Evolutionary conservation across 306 rosid genomes (phyloP), one percentile per base, ranked within the genome.

Genomic region (Hippophae tibetana): DNA sequence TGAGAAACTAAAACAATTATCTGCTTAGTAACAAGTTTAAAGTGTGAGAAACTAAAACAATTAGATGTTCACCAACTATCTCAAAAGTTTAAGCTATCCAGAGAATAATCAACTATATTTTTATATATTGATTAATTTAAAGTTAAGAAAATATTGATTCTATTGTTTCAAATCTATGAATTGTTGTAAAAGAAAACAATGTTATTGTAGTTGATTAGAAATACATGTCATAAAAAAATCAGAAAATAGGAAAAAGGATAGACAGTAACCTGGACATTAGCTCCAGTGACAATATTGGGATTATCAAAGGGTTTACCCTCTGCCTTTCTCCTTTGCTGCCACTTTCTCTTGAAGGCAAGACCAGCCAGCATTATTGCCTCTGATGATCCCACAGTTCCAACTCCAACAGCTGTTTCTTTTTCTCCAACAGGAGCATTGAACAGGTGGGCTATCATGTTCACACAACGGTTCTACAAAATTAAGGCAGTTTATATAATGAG

Each of bases 311-410:
- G 89, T 65, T 83, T 87, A 27, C 96, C 89, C 72, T 84, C 74
- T 46, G 60, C 6, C 83, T 87, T 87, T 52, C 94, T 84, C 76
- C 76, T 81, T 0, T 74, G 68, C 72, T 90, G 96, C 97, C 97
- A 90, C 42, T 74, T 87, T 69, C 97, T 81, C 54, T 90, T 87
- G 27, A 87, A 90, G 63, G 96, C 96, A 5, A 90, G 77, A 52
- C 97, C 97, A 1, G 97, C 96, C 64, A 90, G 66, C 97, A 90
- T 90, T 11, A 90, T 87, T 42, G 97, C 96, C 78, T 90, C 97
- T 11, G 97, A 90, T 52, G 97, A 90, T 0, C 97, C 97, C 59
- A 90, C 90, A 3, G 97, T 90, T n/a, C 92, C 90, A 49, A 83
- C 92, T 4, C 97, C 97, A 47, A 90, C 68, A 3, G 96, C 97